Conservation (phyloP, 306 rosid species). For the Inga laurina region DNA sequence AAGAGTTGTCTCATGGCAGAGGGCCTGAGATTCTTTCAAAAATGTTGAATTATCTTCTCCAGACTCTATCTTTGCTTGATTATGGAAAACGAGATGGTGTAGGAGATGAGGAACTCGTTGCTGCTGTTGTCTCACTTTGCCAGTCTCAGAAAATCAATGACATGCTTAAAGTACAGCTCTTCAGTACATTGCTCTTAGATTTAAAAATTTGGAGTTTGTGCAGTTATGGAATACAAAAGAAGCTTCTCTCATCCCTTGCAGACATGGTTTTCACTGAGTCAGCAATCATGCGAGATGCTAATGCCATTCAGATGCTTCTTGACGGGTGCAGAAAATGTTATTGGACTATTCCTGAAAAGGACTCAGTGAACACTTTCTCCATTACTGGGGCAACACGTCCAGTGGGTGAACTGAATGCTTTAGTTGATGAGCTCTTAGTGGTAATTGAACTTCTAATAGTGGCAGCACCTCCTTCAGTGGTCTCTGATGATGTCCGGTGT, state of each 20-base stretch:
- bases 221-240: constrained; percentile 93
- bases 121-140: constrained; percentile 84
- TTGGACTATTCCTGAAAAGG: constrained; percentile 85
- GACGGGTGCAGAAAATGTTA: constrained; percentile 96
- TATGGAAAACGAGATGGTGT: constrained; percentile 69
- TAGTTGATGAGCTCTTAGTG: constrained; percentile 95
- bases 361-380: constrained; percentile 80
- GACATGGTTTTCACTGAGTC: constrained; percentile 97
- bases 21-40: constrained; percentile 98
- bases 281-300: constrained; percentile 91
- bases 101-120: constrained; percentile 92
- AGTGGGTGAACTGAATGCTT: constrained; percentile 93
- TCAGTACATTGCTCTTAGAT: constrained; percentile 79
- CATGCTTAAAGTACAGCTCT: constrained; percentile 85
- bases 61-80: constrained; percentile 73
- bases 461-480: constrained; percentile 78
- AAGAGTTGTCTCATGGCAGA: constrained; percentile 73
- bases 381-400: constrained; percentile 67
- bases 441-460: constrained; percentile 85
- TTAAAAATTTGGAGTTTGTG: constrained; percentile 95
- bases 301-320: constrained; percentile 96
- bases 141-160: constrained; percentile 80
- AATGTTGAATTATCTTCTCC: constrained; percentile 84
- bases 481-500: constrained; percentile 76
- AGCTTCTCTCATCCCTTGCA: constrained; percentile 97